phyloP scores from a whole-genome alignment of 768 basidiomycete genomes.

The Phaffia australis region DNA sequence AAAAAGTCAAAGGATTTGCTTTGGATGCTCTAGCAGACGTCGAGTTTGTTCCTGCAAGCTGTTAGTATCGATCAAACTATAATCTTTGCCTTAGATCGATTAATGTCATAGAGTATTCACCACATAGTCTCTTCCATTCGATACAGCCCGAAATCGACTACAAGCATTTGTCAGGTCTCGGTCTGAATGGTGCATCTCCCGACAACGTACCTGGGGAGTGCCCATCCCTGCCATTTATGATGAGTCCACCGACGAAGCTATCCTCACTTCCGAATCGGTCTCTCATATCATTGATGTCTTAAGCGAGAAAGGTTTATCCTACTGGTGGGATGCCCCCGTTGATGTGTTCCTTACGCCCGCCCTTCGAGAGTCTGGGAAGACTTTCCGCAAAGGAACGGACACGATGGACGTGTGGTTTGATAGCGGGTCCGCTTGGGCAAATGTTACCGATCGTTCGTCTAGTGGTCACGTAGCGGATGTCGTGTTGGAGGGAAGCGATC shows the following conservation, averaged over 20 bases:
- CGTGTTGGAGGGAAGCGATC: constrained; percentile 89
- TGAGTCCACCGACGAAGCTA: constrained; percentile 48
- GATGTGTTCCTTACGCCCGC: constrained; percentile 66
- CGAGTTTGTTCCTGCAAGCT: constrained; percentile 60
- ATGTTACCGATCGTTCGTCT: constrained; percentile 42
- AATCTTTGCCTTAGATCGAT: not conserved
- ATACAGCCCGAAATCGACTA: constrained; percentile 70
- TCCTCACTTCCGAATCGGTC: constrained; percentile 56
- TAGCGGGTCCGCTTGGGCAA: constrained; percentile 87
- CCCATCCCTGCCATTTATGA: constrained; percentile 84
- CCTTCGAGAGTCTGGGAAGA: constrained; percentile 43
- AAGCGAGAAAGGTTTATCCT: constrained; percentile 56
- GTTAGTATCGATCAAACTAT: constrained; percentile 42
- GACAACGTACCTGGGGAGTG: constrained; percentile 94
- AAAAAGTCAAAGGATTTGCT: constrained; percentile 66
- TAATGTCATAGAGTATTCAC: not conserved
- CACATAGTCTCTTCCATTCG: not conserved
- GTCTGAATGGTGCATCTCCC: constrained; percentile 98
- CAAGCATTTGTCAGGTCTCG: constrained; percentile 74
- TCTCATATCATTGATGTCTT: constrained; percentile 67
- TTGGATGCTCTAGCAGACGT: constrained; percentile 58
- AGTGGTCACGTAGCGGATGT: constrained; percentile 52
- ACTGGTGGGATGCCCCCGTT: constrained; percentile 86
- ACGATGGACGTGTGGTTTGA: constrained; percentile 99
- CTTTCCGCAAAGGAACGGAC: constrained; percentile 72